Percentiles rank a stretch among this genome's conserved stretches.
phyloP scores from a whole-genome alignment of 345 rosid genomes.

The Aethionema arabicum region DNA sequence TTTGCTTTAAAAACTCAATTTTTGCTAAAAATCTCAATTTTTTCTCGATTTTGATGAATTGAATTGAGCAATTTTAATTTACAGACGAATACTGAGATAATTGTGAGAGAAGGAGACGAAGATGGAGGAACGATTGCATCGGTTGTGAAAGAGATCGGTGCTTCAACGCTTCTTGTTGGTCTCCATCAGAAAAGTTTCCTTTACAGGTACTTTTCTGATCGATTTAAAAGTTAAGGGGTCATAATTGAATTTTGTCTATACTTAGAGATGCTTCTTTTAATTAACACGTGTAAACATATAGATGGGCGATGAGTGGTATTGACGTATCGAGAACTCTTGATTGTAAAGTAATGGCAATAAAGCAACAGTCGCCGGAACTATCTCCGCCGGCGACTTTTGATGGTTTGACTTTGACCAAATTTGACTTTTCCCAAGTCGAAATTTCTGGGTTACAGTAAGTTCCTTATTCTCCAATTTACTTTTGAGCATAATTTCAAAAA shows the following conservation, averaged over 20 bases:
- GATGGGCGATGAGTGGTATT: conserved; percentile 60
- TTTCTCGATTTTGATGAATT: background rate
- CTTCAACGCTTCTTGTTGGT: conserved; percentile 79
- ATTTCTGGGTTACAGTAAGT: conserved; percentile 56
- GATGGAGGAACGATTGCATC: conserved; percentile 64
- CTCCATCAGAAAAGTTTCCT: conserved; percentile 90
- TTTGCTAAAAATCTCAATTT: no score
- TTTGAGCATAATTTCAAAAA: no score
- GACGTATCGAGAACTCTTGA: conserved; percentile 41
- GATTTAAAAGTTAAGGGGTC: conserved; percentile 18
- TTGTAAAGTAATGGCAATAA: conserved; percentile 70
- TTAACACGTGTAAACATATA: conserved; percentile 11
- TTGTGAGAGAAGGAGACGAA: conserved; percentile 82
- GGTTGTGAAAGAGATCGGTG: conserved; percentile 72
- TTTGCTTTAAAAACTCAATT: no score
- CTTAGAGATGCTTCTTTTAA: background rate
- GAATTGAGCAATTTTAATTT: background rate
- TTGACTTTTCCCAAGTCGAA: conserved; percentile 73
- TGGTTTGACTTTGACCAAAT: conserved; percentile 52
- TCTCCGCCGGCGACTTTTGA: conserved; percentile 26
- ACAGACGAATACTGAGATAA: conserved; percentile 75
- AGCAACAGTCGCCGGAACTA: conserved; percentile 41
- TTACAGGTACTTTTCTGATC: conserved; percentile 52
- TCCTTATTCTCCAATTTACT: conserved; percentile 11
- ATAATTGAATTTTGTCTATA: background rate